These are phyloP conservation scores for Eucalyptus sideroxylon DNA, from an alignment of 345 rosid genomes.

Conservation along the genomic window DNA sequence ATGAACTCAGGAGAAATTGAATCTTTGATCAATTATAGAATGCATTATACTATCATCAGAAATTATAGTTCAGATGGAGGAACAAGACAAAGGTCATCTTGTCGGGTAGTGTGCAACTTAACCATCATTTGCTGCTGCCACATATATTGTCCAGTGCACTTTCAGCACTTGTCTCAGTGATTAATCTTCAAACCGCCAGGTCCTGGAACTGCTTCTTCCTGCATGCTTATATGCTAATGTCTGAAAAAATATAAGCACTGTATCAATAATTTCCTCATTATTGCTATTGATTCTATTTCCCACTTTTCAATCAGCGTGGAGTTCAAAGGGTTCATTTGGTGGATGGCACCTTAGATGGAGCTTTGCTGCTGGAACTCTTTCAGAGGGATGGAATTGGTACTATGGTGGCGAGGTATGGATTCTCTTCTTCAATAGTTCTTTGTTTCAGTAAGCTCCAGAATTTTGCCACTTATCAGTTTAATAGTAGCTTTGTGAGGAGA, in stretches of 20 bases:
- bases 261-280: not conserved
- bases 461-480: not conserved
- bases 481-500: not conserved
- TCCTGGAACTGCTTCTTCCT: not conserved
- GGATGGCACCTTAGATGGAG: constrained; percentile 89
- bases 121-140: not conserved
- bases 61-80: not conserved
- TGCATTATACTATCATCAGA: not conserved
- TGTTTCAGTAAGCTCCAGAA: not conserved
- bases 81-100: not conserved
- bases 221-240: not conserved
- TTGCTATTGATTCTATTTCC: not conserved
- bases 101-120: not conserved
- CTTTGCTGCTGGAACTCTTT: constrained; percentile 71
- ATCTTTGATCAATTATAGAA: not conserved
- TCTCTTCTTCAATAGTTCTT: not conserved
- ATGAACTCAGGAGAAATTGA: not conserved
- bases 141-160: not conserved
- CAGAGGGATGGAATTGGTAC: constrained; percentile 99
- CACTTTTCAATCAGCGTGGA: constrained; percentile 61
- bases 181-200: not conserved
- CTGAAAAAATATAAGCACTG: not conserved
- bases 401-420: constrained; percentile 89
- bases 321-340: constrained; percentile 94
- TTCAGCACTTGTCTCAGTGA: not conserved